phyloP scores from a whole-genome alignment of 2,329 filamentous ascomycete species.

The Epichloe glyceriae region DNA sequence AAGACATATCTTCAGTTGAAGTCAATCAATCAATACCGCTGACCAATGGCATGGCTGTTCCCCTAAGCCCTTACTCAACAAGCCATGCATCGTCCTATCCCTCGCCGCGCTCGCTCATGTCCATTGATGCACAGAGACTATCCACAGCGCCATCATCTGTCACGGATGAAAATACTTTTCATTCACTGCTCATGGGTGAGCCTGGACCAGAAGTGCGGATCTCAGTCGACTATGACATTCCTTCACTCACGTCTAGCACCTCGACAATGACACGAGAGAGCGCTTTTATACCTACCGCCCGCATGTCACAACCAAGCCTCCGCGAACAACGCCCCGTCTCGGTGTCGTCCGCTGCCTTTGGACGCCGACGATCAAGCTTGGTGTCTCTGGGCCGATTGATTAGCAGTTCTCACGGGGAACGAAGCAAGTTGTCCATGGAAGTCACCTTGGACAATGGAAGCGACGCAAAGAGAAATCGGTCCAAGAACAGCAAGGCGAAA shows the following conservation, averaged over 20 bases:
- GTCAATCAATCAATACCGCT: slow-evolving; percentile 29
- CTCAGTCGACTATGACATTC: slow-evolving; percentile 57
- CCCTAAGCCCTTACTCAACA: slow-evolving; percentile 53
- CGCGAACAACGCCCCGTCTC: slow-evolving; percentile 48
- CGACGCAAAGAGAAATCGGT: slow-evolving; percentile 39
- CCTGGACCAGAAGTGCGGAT: slow-evolving; percentile 59
- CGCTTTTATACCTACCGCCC: slow-evolving; percentile 30
- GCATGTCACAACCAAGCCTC: slow-evolving; percentile 34
- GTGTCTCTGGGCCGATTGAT: slow-evolving; percentile 66
- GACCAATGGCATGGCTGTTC: slow-evolving; percentile 30
- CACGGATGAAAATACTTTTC: slow-evolving; percentile 57
- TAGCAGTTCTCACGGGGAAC: slow-evolving; percentile 60
- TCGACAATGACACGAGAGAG: slow-evolving; percentile 67
- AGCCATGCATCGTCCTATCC: slow-evolving; percentile 47
- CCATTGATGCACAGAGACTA: slow-evolving; percentile 58
- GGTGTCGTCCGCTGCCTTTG: slow-evolving; percentile 48
- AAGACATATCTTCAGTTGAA: slow-evolving; percentile 39
- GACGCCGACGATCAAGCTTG: slow-evolving; percentile 61
- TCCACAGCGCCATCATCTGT: slow-evolving; percentile 65
- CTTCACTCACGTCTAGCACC: slow-evolving; percentile 61
- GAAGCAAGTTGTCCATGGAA: slow-evolving; percentile 62
- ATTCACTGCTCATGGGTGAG: slow-evolving; percentile 59
- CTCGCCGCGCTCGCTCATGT: slow-evolving; percentile 56
- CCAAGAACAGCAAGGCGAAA: slow-evolving; percentile 51
- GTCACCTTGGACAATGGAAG: slow-evolving; percentile 42